A percentile compares a stretch with the other conserved stretches of the same genome.
These are phyloP conservation scores for Penicillium sclerotigenum DNA, from an alignment of 2,329 filamentous ascomycete species.

Conservation along the genomic window DNA sequence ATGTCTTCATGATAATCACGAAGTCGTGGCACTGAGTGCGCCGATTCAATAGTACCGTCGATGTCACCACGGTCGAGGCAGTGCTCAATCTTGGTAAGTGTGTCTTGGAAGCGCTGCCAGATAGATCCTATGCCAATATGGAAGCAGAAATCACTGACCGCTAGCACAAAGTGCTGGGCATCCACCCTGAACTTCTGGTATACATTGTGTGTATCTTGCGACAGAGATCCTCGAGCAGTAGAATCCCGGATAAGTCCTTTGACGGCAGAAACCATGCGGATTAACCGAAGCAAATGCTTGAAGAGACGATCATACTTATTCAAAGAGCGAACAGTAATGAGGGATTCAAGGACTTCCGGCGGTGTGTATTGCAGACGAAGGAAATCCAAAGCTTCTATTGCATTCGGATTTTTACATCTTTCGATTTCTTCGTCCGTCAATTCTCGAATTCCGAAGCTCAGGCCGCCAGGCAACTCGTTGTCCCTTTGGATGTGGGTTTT, in stretches of 20 bases:
- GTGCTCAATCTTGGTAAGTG: constrained; percentile 61
- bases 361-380: constrained; percentile 80
- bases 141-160: constrained; percentile 73
- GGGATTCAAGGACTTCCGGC: constrained; percentile 64
- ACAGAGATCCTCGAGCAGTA: constrained; percentile 35
- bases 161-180: constrained; percentile 73
- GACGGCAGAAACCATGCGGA: constrained; percentile 75
- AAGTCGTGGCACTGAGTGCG: constrained; percentile 64
- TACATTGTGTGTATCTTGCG: constrained; percentile 39
- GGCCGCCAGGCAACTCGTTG: constrained; percentile 59
- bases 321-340: constrained; percentile 69
- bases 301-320: constrained; percentile 84
- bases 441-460: constrained; percentile 82
- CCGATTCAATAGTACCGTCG: constrained; percentile 47
- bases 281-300: constrained; percentile 69
- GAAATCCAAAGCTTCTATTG: constrained; percentile 88
- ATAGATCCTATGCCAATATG: constrained; percentile 70
- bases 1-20: constrained; percentile 68
- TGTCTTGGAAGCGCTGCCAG: constrained; percentile 68
- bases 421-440: constrained; percentile 75
- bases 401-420: constrained; percentile 75
- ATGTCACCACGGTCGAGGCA: constrained; percentile 51
- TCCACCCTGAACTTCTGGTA: constrained; percentile 67
- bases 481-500: constrained; percentile 24
- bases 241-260: constrained; percentile 62